Evolutionary conservation across 148 eudicot genomes (phyloP).

Genomic region (Oxyria digyna): DNA sequence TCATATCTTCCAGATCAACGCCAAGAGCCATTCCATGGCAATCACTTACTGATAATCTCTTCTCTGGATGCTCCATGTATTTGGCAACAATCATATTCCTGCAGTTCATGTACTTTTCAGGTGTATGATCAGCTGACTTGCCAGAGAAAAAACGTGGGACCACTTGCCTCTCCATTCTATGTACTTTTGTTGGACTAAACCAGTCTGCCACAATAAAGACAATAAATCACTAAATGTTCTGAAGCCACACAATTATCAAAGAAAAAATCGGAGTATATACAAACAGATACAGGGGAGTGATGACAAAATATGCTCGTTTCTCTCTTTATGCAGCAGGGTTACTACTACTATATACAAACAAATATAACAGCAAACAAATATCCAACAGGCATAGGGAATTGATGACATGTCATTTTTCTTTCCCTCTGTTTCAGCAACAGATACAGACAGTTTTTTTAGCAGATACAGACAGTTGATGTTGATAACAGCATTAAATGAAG

Average conservation of each 20-base stretch:
- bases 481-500: background rate
- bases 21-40: conserved; percentile 47
- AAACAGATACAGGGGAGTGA: background rate
- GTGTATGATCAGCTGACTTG: conserved; percentile 59
- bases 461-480: conserved; percentile 2
- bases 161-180: conserved; percentile 84
- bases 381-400: background rate
- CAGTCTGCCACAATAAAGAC: conserved; percentile 45
- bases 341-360: background rate
- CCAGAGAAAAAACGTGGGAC: conserved; percentile 85
- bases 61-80: conserved; percentile 69
- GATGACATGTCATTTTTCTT: background rate
- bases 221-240: conserved; percentile 7
- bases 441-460: background rate
- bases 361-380: conserved; percentile 5
- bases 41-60: conserved; percentile 46
- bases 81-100: conserved; percentile 60
- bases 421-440: background rate
- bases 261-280: conserved; percentile 2
- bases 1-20: conserved; percentile 47
- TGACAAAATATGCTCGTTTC: background rate
- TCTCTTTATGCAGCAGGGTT: background rate
- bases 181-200: conserved; percentile 73
- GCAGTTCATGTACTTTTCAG: conserved; percentile 76
- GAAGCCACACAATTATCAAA: background rate